These are phyloP conservation scores for Colletotrichum sp. DNA, from an alignment of 2,329 filamentous ascomycete species.

Conservation along the genomic window DNA sequence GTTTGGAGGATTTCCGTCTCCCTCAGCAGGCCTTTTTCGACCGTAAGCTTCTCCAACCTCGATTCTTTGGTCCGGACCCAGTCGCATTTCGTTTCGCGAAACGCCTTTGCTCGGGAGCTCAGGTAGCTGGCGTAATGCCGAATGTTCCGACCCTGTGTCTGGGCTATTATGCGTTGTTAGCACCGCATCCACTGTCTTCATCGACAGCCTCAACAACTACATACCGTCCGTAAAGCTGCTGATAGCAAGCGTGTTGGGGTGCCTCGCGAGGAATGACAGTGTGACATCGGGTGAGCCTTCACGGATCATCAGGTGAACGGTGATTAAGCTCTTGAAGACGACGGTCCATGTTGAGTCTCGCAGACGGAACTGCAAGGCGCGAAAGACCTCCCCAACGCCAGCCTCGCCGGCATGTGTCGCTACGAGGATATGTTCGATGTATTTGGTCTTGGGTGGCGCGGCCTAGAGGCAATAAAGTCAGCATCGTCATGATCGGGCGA, in stretches of 20 bases:
- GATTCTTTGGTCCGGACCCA: slow-evolving; percentile 86
- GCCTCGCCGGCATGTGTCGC: slow-evolving; percentile 95
- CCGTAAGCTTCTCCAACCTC: slow-evolving; percentile 81
- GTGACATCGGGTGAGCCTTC: slow-evolving; percentile 92
- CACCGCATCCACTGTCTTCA: neutral
- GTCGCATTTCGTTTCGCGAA: slow-evolving; percentile 83
- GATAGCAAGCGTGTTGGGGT: slow-evolving; percentile 83
- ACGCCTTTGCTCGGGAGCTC: slow-evolving; percentile 80
- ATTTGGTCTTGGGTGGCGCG: slow-evolving; percentile 97
- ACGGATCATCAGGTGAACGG: slow-evolving; percentile 95
- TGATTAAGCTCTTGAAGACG: slow-evolving; percentile 96
- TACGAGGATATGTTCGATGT: slow-evolving; percentile 96
- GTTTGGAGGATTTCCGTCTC: slow-evolving; percentile 92
- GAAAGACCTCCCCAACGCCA: slow-evolving; percentile 94
- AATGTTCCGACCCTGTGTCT: slow-evolving; percentile 95
- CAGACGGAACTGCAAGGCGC: slow-evolving; percentile 84
- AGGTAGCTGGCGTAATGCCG: slow-evolving; percentile 90
- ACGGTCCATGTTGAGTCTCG: slow-evolving; percentile 99
- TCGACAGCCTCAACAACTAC: slow-evolving; percentile 34
- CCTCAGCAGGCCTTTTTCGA: slow-evolving; percentile 90
- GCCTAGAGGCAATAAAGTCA: slow-evolving; percentile 16
- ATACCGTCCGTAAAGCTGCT: slow-evolving; percentile 91
- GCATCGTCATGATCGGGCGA: slow-evolving; percentile 13
- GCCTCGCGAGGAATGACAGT: slow-evolving; percentile 80
- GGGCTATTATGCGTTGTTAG: slow-evolving; percentile 59